Base-by-base conservation (phyloP, 192 early-diverging fungal species). In the Borealophlyctis nickersoniae region DNA sequence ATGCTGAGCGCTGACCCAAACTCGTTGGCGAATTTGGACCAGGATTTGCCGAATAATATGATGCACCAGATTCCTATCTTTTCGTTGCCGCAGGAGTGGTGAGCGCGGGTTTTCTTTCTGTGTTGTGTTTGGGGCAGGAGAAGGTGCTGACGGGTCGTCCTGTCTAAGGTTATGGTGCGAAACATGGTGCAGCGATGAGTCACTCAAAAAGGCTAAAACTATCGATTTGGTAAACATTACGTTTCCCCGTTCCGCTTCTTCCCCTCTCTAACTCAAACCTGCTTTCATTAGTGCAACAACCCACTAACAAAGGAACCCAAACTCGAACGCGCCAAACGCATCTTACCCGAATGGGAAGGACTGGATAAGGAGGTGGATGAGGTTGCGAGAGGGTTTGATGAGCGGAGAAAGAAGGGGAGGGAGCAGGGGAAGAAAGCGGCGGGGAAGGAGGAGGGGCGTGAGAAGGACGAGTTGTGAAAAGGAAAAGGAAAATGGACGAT, bases 251-350 rank as follows among this genome's bases (percentile, higher is more conserved):
- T 34, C 4, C 9, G 35, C 34, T 16, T 13, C 14, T 32, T 56
- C 52, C 50, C 30, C 53, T n/a, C 13, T 51, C 31, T 2, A 4
- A 0, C 24, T 13, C 32, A 51, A 31, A 49, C 19, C 23, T 49
- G 48, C 48, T n/a, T 45, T 31, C 55, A 33, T 29, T 69, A 91
- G 87, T 99, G 96, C 81, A 99, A 99, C 69, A 97, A 99, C 76
- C 96, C 96, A 1, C 77, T 97, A 71, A 99, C 94, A 4, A 97
- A 95, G 72, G 96, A 99, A 61, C 94, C 94, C n/a, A 99, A 99
- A 78, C 79, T 99, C 4, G 89, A 94, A 60, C 84, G 96, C 3
- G 96, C 96, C 1, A 83, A 86, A 34, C 77, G 96, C 2, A 87
- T 95, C 73, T 72, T 99, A 49, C 92, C 94, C 30, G 96, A 99